These are phyloP conservation scores for Monilinia aucupariae DNA, from an alignment of 2,329 filamentous ascomycete genomes.

Conservation along the genomic window DNA sequence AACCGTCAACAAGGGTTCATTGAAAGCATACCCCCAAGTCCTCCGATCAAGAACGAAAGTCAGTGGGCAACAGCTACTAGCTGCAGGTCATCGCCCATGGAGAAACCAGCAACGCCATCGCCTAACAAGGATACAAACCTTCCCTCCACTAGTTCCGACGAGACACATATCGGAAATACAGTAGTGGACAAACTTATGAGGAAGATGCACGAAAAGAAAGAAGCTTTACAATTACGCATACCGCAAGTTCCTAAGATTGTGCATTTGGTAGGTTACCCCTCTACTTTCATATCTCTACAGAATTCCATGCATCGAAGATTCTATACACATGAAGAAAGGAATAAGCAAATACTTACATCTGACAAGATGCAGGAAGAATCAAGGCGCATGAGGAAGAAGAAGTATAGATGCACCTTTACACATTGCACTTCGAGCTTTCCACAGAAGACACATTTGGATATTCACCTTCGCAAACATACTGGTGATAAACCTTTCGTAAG, in stretches of 20 bases:
- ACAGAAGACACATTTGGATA: constrained; percentile 90
- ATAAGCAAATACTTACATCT: constrained; percentile 27
- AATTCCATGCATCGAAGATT: constrained; percentile 10
- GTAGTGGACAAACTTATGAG: constrained; percentile 86
- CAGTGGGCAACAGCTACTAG: constrained; percentile 23
- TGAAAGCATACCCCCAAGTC: constrained; percentile 32
- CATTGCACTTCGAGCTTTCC: constrained; percentile 77
- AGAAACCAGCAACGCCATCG: background rate
- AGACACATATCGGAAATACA: constrained; percentile 64
- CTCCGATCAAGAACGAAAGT: constrained; percentile 37
- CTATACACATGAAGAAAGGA: constrained; percentile 14
- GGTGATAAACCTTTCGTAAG: constrained; percentile 86
- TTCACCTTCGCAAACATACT: constrained; percentile 82
- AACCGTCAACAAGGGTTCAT: constrained; percentile 34
- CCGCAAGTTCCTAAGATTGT: constrained; percentile 22
- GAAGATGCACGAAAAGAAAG: constrained; percentile 67
- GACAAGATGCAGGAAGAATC: constrained; percentile 25
- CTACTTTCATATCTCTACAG: constrained; percentile 34
- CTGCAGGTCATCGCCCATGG: background rate
- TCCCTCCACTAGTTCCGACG: constrained; percentile 12
- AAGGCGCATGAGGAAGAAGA: constrained; percentile 41
- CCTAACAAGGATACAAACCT: constrained; percentile 17
- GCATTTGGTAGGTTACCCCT: constrained; percentile 31
- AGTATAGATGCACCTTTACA: constrained; percentile 67
- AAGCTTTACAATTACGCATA: constrained; percentile 35